Evolutionary conservation across 2,329 filamentous ascomycete species (phyloP).

Genomic region (Colletotrichum musae): DNA sequence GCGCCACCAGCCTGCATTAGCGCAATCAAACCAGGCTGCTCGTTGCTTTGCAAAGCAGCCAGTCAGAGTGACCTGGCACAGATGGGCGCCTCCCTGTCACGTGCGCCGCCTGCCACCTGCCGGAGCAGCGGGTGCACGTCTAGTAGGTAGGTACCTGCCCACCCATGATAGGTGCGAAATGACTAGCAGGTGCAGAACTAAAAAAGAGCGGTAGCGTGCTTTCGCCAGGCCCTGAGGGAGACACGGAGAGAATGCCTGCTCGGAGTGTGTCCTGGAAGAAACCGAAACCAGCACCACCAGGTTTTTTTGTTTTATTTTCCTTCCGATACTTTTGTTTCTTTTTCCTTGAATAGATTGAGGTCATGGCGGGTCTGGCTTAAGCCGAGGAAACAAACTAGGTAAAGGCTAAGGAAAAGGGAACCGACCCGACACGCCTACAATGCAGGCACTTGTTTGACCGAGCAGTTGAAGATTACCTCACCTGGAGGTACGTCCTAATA

Average conservation of each 20-base stretch:
- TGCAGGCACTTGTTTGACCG: constrained; percentile 1
- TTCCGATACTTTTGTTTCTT: background rate
- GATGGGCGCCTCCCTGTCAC: constrained; percentile 28
- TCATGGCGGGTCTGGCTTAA: constrained; percentile 10
- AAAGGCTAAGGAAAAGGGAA: background rate
- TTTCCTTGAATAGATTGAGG: background rate
- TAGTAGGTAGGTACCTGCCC: too few species aligned
- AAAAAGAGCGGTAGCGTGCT: background rate
- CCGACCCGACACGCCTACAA: constrained; percentile 1
- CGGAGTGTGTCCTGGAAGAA: background rate
- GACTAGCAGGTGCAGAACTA: too few species aligned
- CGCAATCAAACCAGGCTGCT: constrained; percentile 39
- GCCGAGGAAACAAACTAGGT: constrained; percentile 9
- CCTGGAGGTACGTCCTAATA: background rate
- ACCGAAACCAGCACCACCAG: background rate
- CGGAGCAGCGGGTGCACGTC: background rate
- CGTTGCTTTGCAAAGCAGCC: constrained; percentile 31
- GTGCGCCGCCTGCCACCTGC: constrained; percentile 12
- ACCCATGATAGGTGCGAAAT: too few species aligned
- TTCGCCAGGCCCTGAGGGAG: background rate
- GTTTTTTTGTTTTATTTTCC: background rate
- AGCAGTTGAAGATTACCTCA: constrained; percentile 10
- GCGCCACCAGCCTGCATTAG: constrained; percentile 39
- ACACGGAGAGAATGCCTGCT: background rate
- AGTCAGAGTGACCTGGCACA: constrained; percentile 28